Base-by-base conservation (phyloP, 2,329 filamentous ascomycete species). In the Colletotrichum incanum region DNA sequence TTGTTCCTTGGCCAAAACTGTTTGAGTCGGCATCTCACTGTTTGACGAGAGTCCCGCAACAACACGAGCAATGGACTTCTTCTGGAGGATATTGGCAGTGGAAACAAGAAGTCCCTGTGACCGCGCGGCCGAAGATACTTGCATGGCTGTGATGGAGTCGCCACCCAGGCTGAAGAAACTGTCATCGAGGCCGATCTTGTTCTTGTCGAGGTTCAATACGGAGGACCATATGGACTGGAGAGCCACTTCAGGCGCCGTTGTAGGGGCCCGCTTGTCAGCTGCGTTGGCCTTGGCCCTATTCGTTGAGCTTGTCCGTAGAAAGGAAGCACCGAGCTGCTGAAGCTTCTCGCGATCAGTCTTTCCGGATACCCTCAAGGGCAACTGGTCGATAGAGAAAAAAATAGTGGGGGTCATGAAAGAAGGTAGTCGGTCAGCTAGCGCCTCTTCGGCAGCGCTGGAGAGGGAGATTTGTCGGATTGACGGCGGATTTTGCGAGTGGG, bases 11-110 rank as follows among this genome's bases (percentile, higher is more conserved):
- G 16, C 43, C 18, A 16, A 6, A 7, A 20, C 43, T 5, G 43
- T n/a, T 20, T n/a, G 43, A 0, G 16, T 7, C 43, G 43, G 18
- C 5, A 45, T 8, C 3, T n/a, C 43, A 16, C 43, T 45, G 6
- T 12, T n/a, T 31, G 4, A 8, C 23, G 28, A 6, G 20, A 20
- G n/a, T 28, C 18, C n/a, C 26, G 18, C n/a, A n/a, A 39, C 39
- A 28, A 73, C 58, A n/a, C 45, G 26, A 23, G 58, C 39, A 37
- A 74, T 65, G 8, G 63, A 71, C 64, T 69, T 68, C 23, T 68
- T 63, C 39, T 52, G 63, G 18, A 66, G 45, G 20, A 74, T 56
- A 31, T 67, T 67, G 14, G 45, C 62, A 18, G 63, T 55, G 2
- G 50, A 62, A 26, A 74, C 50, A 43, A 56, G 28, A 14, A 62